These are phyloP conservation scores for Sarocladium oryzae DNA, from an alignment of 2,329 filamentous ascomycete species.

Conservation along the genomic window DNA sequence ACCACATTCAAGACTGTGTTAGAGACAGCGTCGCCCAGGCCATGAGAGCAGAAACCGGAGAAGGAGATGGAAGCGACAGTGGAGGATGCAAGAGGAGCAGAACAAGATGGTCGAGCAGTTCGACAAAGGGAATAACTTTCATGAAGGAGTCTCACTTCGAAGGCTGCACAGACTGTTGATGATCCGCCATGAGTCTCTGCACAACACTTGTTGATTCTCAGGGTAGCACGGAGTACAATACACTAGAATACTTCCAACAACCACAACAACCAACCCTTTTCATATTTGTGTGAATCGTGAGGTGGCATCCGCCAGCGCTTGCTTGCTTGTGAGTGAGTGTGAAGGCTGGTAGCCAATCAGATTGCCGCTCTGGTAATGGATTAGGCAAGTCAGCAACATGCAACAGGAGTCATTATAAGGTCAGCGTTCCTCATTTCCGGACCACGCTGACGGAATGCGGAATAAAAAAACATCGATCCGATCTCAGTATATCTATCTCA, in stretches of 20 bases:
- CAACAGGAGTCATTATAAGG: neutral
- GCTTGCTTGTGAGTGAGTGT: neutral
- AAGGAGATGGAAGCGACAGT: neutral
- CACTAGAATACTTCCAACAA: too few relatives aligned
- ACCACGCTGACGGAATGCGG: neutral
- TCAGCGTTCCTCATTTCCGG: neutral
- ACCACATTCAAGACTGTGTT: neutral
- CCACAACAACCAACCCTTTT: too few relatives aligned
- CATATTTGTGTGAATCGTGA: neutral
- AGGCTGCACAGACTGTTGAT: too few relatives aligned
- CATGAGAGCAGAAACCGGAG: neutral
- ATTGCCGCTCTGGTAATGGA: neutral
- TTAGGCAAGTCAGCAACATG: neutral
- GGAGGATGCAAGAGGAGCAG: too few relatives aligned
- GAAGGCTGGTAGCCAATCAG: neutral
- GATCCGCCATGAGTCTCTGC: too few relatives aligned
- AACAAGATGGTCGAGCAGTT: too few relatives aligned
- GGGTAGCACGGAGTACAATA: too few relatives aligned
- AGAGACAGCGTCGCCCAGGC: neutral
- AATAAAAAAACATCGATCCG: neutral
- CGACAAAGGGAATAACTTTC: too few relatives aligned
- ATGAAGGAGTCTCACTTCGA: too few relatives aligned
- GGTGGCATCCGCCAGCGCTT: neutral
- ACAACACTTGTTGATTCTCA: too few relatives aligned
- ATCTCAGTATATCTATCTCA: neutral